Evolutionary conservation across 768 basidiomycete species (phyloP), one percentile per base, ranked within the genome.

Genomic region (Boletellus sp.): DNA sequence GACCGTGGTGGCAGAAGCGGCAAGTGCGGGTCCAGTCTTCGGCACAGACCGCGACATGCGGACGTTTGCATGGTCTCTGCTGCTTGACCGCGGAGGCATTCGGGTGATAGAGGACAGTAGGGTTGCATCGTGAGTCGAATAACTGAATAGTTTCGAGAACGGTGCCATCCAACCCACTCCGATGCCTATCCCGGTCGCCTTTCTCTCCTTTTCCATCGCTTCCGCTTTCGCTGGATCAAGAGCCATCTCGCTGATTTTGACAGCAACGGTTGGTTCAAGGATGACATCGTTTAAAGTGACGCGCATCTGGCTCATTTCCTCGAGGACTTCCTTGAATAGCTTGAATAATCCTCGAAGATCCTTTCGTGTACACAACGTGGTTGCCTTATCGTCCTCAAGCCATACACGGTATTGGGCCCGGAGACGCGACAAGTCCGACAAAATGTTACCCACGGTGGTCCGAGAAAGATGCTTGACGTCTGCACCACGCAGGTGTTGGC

Each of bases 1-100:
- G 58, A 98, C 94, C 2, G 92, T 94, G 42, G 90, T 94, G 2
- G 89, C 76, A 19, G 90, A 90, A 10, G 96, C 91, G 11, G 87
- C 84, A 26, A 93, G 79, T 11, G 90, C 91, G 2, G 94, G 87
- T 1, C 81, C 80, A 23, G 87, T 77, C 65, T 98, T 98, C 2
- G 87, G 90, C 20, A 83, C 85, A 6, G 80, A 68, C 23, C 81
- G 77, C n/a, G 70, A 62, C n/a, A 61, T 52, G 0, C 64, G 65
- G 4, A 45, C 47, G 36, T 44, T 57, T 20, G 51, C 60, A 20
- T 52, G 54, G n/a, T 57, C 64, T 31, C 62, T 64, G 54, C 47
- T 66, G 56, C 36, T 52, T 46, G 52, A 66, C 54, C 26, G 66
- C 44, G 28, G 66, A 57, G 50, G 66, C 63, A 50, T 65, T 60